These are phyloP conservation scores for Zea luxurians DNA, from an alignment of 176 grass and related monocot genomes.

Conservation along the genomic window DNA sequence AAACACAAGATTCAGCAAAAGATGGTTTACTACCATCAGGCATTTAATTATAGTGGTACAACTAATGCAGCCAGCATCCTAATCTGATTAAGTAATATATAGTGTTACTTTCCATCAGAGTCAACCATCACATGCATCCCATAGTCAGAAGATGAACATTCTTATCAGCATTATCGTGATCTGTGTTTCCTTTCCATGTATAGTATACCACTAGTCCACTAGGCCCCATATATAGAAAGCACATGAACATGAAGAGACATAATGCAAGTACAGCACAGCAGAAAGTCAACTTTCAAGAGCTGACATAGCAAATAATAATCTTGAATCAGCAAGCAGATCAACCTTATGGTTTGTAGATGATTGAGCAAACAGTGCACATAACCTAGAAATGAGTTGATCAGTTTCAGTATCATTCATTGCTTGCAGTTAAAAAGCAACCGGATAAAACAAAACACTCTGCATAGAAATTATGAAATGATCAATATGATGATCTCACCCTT, in stretches of 20 bases:
- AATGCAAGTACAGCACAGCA: slow-evolving; percentile 18
- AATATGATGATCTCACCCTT: slow-evolving; percentile 1
- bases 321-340: neutral
- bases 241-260: neutral
- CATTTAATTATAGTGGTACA: slow-evolving; percentile 32
- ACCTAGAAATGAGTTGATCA: slow-evolving; percentile 1
- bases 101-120: slow-evolving; percentile 29
- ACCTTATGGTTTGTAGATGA: neutral
- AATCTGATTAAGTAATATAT: slow-evolving; percentile 29
- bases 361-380: slow-evolving; percentile 11
- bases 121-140: slow-evolving; percentile 43
- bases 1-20: slow-evolving; percentile 33
- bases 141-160: slow-evolving; percentile 37
- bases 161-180: slow-evolving; percentile 34
- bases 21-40: slow-evolving; percentile 30
- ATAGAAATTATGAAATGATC: slow-evolving; percentile 30
- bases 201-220: neutral
- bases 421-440: slow-evolving; percentile 21
- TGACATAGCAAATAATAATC: neutral
- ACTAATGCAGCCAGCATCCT: slow-evolving; percentile 27
- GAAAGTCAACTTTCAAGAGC: slow-evolving; percentile 30
- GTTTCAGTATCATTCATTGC: neutral
- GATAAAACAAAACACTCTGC: slow-evolving; percentile 27
- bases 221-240: neutral
- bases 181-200: neutral